Percentiles rank a stretch among this genome's conserved stretches.
Evolutionary conservation across 257 asterid genomes (phyloP).

Genomic region (Solanum corneliomulleri): DNA sequence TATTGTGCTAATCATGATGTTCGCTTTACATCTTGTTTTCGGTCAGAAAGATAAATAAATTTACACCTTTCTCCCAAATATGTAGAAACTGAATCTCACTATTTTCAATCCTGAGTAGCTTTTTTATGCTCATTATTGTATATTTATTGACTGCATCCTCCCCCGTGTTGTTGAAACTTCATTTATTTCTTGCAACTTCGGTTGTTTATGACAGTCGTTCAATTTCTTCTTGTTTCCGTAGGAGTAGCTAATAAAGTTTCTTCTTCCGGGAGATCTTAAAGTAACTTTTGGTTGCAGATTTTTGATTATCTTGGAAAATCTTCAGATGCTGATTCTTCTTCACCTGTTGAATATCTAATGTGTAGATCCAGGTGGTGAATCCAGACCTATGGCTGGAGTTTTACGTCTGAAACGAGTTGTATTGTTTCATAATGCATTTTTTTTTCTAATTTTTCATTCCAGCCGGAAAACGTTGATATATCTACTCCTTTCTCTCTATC

Average conservation of each 20-base stretch:
- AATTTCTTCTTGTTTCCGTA: neutral
- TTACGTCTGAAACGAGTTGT: neutral
- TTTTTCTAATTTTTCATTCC: constrained; percentile 12
- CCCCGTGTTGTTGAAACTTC: neutral
- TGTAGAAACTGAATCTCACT: neutral
- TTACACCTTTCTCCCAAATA: neutral
- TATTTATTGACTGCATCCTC: neutral
- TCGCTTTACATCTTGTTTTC: neutral
- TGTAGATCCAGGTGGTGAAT: constrained; percentile 65
- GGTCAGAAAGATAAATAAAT: neutral
- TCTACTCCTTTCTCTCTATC: constrained; percentile 87
- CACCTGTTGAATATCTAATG: constrained; percentile 66
- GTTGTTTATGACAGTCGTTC: neutral
- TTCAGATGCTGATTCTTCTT: constrained; percentile 67
- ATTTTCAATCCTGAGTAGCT: neutral
- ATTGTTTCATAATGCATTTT: constrained; percentile 7
- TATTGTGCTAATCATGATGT: neutral
- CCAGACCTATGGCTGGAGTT: constrained; percentile 2
- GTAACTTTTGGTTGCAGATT: constrained; percentile 33
- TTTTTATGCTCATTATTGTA: neutral
- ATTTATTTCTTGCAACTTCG: neutral
- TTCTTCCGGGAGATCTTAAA: neutral
- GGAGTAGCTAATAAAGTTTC: neutral
- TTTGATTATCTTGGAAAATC: constrained; percentile 70
- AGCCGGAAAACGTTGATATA: constrained; percentile 92